These are phyloP conservation scores for Sporisorium exsertum DNA, from an alignment of 1,284 basidiomycete species.

Conservation along the genomic window DNA sequence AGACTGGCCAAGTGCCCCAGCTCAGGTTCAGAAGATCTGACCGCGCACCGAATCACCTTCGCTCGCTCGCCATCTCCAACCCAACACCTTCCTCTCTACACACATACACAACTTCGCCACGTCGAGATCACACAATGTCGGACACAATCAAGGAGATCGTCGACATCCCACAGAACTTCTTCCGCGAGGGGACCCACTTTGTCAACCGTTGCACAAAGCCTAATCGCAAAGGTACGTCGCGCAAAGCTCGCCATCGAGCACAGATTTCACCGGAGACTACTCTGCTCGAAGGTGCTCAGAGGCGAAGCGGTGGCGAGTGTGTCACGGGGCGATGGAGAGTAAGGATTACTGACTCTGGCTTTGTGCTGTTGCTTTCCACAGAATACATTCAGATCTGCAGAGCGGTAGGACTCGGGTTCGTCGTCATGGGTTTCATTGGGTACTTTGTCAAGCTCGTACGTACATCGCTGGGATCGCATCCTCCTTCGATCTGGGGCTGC, in stretches of 20 bases:
- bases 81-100: neutral
- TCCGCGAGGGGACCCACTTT: slow-evolving; percentile 95
- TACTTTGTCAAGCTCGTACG: slow-evolving; percentile 69
- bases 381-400: slow-evolving; percentile 69
- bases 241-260: neutral
- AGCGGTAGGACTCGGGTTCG: slow-evolving; percentile 67
- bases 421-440: slow-evolving; percentile 69
- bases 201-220: slow-evolving; percentile 97
- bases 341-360: neutral
- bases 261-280: no score
- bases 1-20: neutral
- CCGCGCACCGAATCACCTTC: slow-evolving; percentile 1
- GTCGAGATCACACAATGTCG: slow-evolving; percentile 82
- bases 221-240: slow-evolving; percentile 85
- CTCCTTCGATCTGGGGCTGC: no score
- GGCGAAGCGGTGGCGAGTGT: no score
- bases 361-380: slow-evolving; percentile 11
- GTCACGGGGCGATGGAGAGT: no score
- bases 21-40: slow-evolving; percentile 11
- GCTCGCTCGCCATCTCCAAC: neutral
- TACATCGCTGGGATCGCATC: no score
- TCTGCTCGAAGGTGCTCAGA: no score
- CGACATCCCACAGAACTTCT: slow-evolving; percentile 90
- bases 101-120: no score
- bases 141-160: slow-evolving; percentile 90